Evolutionary conservation across 129 eudicot genomes (phyloP), one percentile per base, ranked within the genome.

Genomic region (Flaveria ramosissima): DNA sequence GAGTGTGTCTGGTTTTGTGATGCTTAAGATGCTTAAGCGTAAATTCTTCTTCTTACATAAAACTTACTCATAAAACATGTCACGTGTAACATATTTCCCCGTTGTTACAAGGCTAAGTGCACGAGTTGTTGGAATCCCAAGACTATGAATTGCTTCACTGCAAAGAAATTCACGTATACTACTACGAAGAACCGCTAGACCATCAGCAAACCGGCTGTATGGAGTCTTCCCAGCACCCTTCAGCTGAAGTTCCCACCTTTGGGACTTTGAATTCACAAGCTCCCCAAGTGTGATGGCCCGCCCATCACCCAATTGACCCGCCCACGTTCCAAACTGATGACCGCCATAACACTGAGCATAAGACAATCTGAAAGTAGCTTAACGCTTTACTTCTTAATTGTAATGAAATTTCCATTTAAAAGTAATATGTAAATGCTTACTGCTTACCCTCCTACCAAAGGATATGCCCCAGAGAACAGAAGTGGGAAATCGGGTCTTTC

Each of bases 331-430:
- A 76, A 94, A 94, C 65, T 94, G 99, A 83, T 94, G 99, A 19
- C 99, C 99, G 72, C 99, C 99, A 41, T 94, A 94, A 78, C 97
- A 91, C 80, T 94, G 99, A 82, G 99, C 97, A 80, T 94, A 94
- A 32, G 96, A 73, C 74, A 85, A 63, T 32, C 99, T 94, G 83
- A 20, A 71, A 20, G 57, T 76, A 53, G 11, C 55, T 16, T 15
- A 46, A 42, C 1, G 65, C 53, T 9, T 39, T 41, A 75, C 15
- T 43, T 66, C 2, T 48, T 41, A 75, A 75, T 23, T 74, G 2
- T 36, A 46, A 80, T 45, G 6, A 63, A 3, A 30, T 21, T 20
- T n/a, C 14, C 21, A 53, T 19, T n/a, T 15, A 60, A 75, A 46
- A 4, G 47, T 21, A 3, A 24, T 21, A 26, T 11, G 42, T 26